These are phyloP conservation scores for Podospora tetraspora DNA, from an alignment of 495 filamentous ascomycete genomes.

Conservation along the genomic window DNA sequence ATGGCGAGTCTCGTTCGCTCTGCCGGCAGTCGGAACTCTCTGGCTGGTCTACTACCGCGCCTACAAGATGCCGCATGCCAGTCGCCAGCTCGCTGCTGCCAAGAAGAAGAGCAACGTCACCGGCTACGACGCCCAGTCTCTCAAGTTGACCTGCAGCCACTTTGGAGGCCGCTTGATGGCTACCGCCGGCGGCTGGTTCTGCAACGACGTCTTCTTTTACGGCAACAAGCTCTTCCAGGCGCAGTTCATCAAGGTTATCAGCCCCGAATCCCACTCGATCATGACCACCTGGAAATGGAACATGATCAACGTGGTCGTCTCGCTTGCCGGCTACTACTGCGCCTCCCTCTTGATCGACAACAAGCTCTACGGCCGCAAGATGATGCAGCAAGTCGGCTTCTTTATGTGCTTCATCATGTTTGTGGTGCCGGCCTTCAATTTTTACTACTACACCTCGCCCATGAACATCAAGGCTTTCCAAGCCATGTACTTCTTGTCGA, in stretches of 20 bases:
- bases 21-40: slow-evolving; percentile 80
- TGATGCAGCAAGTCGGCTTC: slow-evolving; percentile 90
- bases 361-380: slow-evolving; percentile 86
- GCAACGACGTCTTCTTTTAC: slow-evolving; percentile 95
- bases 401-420: slow-evolving; percentile 82
- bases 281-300: slow-evolving; percentile 89
- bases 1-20: slow-evolving; percentile 77
- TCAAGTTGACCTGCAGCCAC: slow-evolving; percentile 66
- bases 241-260: slow-evolving; percentile 75
- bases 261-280: slow-evolving; percentile 51
- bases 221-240: slow-evolving; percentile 94
- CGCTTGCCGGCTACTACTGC: slow-evolving; percentile 77
- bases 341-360: slow-evolving; percentile 77
- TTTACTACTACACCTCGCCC: slow-evolving; percentile 63
- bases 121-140: slow-evolving; percentile 78
- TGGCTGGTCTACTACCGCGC: slow-evolving; percentile 89
- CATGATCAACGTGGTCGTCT: slow-evolving; percentile 76
- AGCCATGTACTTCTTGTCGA: slow-evolving; percentile 86
- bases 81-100: slow-evolving; percentile 65
- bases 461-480: slow-evolving; percentile 73
- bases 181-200: slow-evolving; percentile 79
- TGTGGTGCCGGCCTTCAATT: slow-evolving; percentile 77
- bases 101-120: slow-evolving; percentile 84
- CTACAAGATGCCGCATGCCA: slow-evolving; percentile 73
- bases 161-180: slow-evolving; percentile 82